phyloP scores from a whole-genome alignment of 306 rosid genomes.

The Vigna mungo region DNA sequence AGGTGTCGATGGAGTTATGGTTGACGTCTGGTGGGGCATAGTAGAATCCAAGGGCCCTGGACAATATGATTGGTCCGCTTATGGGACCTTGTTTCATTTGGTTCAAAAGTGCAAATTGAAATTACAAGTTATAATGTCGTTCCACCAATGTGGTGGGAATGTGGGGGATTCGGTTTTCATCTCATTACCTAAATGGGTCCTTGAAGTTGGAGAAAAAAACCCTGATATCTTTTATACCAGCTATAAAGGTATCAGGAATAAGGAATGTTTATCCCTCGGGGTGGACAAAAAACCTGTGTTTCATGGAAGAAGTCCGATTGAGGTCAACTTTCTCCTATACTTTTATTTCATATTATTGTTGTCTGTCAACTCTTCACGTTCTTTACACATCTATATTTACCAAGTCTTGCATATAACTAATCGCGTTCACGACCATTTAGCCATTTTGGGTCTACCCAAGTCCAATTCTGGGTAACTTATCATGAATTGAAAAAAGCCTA shows the following conservation, averaged over 20 bases:
- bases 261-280: constrained; percentile 76
- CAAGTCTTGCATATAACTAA: neutral
- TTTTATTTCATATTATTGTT: neutral
- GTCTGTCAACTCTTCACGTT: neutral
- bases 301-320: constrained; percentile 74
- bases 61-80: constrained; percentile 82
- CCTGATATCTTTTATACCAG: constrained; percentile 82
- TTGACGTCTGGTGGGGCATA: constrained; percentile 95
- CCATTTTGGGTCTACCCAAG: neutral
- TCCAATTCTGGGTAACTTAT: neutral
- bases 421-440: neutral
- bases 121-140: constrained; percentile 87
- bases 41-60: constrained; percentile 76
- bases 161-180: constrained; percentile 76
- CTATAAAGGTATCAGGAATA: constrained; percentile 59
- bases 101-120: constrained; percentile 72
- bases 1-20: constrained; percentile 86
- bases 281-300: constrained; percentile 75
- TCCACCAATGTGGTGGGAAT: constrained; percentile 96
- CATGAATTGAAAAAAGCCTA: neutral
- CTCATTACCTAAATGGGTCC: constrained; percentile 79
- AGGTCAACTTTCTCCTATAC: constrained; percentile 54
- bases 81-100: constrained; percentile 69
- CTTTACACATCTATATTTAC: neutral
- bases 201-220: constrained; percentile 66